Evolutionary conservation across 345 rosid species (phyloP).

Genomic region (Boechera retrofracta): DNA sequence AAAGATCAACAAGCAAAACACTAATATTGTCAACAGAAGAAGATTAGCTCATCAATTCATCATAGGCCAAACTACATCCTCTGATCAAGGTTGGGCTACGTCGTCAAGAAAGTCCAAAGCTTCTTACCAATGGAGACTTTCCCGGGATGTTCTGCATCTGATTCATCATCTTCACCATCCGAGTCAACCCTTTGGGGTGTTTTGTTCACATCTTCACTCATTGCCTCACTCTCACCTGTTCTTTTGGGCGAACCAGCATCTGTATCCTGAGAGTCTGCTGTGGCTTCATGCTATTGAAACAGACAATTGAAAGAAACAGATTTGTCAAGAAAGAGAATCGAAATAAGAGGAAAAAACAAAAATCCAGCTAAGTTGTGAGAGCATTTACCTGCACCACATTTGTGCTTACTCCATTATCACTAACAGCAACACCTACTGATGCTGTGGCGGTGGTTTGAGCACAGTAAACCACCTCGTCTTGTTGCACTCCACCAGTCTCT

Average conservation of each 20-base stretch:
- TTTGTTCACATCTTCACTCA: slow-evolving; percentile 85
- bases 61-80: neutral
- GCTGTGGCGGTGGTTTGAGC: slow-evolving; percentile 53
- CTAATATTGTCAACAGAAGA: slow-evolving; percentile 39
- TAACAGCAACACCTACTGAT: slow-evolving; percentile 51
- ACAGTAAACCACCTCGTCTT: slow-evolving; percentile 46
- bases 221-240: slow-evolving; percentile 47
- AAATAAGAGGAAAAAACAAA: neutral
- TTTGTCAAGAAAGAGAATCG: slow-evolving; percentile 2
- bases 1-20: slow-evolving; percentile 37
- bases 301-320: slow-evolving; percentile 13
- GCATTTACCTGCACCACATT: slow-evolving; percentile 59
- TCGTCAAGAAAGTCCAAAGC: slow-evolving; percentile 92
- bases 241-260: slow-evolving; percentile 51
- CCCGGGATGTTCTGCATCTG: slow-evolving; percentile 72
- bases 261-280: slow-evolving; percentile 48
- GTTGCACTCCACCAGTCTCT: slow-evolving; percentile 46
- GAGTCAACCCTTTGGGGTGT: slow-evolving; percentile 56
- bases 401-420: slow-evolving; percentile 62
- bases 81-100: slow-evolving; percentile 46
- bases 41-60: slow-evolving; percentile 32
- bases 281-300: slow-evolving; percentile 54
- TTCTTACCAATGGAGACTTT: slow-evolving; percentile 86
- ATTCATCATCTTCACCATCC: slow-evolving; percentile 59
- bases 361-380: slow-evolving; percentile 18